Base-by-base conservation (phyloP, 164 flowering plant species). In the Vitis amurensis region DNA sequence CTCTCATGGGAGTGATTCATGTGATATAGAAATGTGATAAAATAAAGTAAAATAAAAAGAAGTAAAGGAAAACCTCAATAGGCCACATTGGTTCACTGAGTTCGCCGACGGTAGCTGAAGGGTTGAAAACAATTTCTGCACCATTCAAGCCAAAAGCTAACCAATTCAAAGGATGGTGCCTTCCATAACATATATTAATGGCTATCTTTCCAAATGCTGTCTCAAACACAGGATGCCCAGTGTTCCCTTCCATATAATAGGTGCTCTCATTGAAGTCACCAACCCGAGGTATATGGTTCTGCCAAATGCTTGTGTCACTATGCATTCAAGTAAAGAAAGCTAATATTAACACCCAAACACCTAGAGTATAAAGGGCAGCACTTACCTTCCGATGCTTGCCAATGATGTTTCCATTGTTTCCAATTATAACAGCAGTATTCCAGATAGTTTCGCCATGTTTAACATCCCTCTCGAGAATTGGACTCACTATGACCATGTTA, bases 41-140 rank as follows among this genome's bases (percentile, higher is more conserved):
- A 67, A 9, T 14, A 60, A 63, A 57, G 11, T 15, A 23, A 29
- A 50, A 64, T 16, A 23, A 11, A 57, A 17, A 65, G 6, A 59
- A 66, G 53, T 10, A 53, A 68, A 44, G 30, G 30, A 56, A 55
- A 64, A 95, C 99, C 99, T 95, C 99, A 63, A 91, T 86, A 11
- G 98, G 91, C 99, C 99, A 91, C 97, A 95, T 93, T 29, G 99
- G 97, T 83, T 95, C 98, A 59, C 99, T 93, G 73, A 95, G 97
- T 79, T 93, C 97, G 72, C 99, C 99, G 76, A 95, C 97, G 52
- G 99, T 95, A 49, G 99, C 99, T 50, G 98, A 91, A 49, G 99
- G 99, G 64, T 95, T 95, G 78, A 95, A 95, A 64, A 95, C 97
- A 73, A 95, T 95, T 81, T 91, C 99, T 7, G 99, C 99, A 69